phyloP scores from a whole-genome alignment of 2,329 filamentous ascomycete species.

The Fusarium floridanum region DNA sequence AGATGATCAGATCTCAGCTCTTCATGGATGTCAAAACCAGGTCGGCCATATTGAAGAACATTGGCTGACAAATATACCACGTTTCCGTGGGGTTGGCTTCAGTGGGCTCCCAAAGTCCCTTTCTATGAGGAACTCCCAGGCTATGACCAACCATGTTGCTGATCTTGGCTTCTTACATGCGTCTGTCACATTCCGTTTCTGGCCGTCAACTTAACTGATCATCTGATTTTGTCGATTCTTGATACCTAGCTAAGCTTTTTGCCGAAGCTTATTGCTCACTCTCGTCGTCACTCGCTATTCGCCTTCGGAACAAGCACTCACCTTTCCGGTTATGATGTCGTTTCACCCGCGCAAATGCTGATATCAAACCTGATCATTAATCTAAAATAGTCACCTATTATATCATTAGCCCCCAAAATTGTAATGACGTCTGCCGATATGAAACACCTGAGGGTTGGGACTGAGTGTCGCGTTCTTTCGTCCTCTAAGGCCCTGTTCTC shows the following conservation, averaged over 20 bases:
- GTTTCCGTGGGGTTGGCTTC: background rate
- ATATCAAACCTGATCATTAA: too few relatives aligned
- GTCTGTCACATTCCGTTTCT: conserved; percentile 20
- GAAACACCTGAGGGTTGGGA: conserved; percentile 39
- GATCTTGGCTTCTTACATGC: conserved; percentile 33
- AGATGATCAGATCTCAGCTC: conserved; percentile 21
- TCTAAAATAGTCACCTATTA: background rate
- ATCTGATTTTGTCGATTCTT: conserved; percentile 39
- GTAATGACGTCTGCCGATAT: conserved; percentile 8
- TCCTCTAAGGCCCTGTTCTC: conserved; percentile 10
- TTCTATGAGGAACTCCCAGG: conserved; percentile 42
- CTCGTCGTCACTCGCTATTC: conserved; percentile 38
- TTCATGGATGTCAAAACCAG: conserved; percentile 7
- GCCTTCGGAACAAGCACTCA: conserved; percentile 18
- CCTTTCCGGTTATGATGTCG: background rate
- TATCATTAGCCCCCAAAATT: conserved; percentile 17
- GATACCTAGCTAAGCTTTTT: conserved; percentile 26
- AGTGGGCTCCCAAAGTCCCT: background rate
- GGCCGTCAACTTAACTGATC: conserved; percentile 39
- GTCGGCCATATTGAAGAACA: conserved; percentile 27
- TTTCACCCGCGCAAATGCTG: background rate
- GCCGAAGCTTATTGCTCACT: conserved; percentile 25
- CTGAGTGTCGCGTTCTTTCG: conserved; percentile 32
- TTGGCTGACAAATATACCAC: conserved; percentile 34
- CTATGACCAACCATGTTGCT: conserved; percentile 33